phyloP scores from a whole-genome alignment of 768 basidiomycete species.

The Galerina marginata region DNA sequence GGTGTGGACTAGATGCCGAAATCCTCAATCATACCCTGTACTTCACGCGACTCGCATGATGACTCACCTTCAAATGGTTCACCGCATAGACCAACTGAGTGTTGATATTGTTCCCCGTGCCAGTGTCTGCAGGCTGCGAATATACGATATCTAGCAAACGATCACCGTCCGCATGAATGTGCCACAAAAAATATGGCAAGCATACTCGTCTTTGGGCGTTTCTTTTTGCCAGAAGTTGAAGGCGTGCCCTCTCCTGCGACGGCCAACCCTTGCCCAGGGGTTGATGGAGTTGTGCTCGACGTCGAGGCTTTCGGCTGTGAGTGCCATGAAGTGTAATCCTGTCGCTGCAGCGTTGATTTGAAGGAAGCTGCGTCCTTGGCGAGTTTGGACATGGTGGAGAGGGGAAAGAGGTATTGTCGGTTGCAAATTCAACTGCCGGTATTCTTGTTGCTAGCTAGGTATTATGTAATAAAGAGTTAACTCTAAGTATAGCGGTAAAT shows the following conservation, averaged over 20 bases:
- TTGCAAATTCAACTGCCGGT: no score
- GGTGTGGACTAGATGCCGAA: slow-evolving; percentile 54
- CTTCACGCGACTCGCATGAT: neutral
- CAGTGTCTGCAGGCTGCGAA: slow-evolving; percentile 88
- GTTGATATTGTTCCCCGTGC: slow-evolving; percentile 79
- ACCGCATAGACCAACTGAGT: slow-evolving; percentile 89
- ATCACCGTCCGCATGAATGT: slow-evolving; percentile 4
- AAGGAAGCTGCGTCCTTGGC: slow-evolving; percentile 75
- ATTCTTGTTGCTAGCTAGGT: neutral
- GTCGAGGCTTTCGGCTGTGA: slow-evolving; percentile 55
- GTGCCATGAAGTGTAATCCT: slow-evolving; percentile 80
- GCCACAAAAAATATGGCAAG: slow-evolving; percentile 23
- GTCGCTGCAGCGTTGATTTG: slow-evolving; percentile 65
- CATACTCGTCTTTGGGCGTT: slow-evolving; percentile 71
- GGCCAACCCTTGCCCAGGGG: slow-evolving; percentile 28
- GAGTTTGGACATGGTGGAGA: slow-evolving; percentile 62
- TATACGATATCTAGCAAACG: slow-evolving; percentile 67
- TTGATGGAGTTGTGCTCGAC: slow-evolving; percentile 23
- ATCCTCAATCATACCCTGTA: slow-evolving; percentile 5
- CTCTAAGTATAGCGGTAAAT: no score
- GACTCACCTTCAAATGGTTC: slow-evolving; percentile 74
- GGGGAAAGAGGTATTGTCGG: neutral
- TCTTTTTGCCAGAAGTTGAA: slow-evolving; percentile 52
- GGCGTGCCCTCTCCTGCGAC: slow-evolving; percentile 32
- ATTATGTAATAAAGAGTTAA: neutral